phyloP scores from a whole-genome alignment of 2,329 filamentous ascomycete genomes.

The Fusarium brevicatenulatum region DNA sequence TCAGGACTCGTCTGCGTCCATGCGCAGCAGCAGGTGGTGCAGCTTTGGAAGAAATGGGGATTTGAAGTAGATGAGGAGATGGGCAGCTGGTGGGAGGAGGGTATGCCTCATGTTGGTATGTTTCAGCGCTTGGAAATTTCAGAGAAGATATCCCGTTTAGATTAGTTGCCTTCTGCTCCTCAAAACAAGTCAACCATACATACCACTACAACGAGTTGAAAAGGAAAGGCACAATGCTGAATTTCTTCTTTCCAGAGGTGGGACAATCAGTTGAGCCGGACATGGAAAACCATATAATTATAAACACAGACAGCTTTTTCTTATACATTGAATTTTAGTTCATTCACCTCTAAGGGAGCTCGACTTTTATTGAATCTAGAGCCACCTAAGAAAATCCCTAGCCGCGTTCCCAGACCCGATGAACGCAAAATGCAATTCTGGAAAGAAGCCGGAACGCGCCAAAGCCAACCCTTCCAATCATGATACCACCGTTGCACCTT shows the following conservation, averaged over 20 bases:
- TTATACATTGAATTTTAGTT: conserved; percentile 39
- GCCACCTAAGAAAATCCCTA: conserved; percentile 56
- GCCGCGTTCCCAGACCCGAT: conserved; percentile 57
- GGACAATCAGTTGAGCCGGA: not conserved
- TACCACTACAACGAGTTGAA: not conserved
- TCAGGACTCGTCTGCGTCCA: conserved; percentile 81
- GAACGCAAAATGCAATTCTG: conserved; percentile 61
- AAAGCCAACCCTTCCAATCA: conserved; percentile 54
- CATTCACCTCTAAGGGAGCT: conserved; percentile 54
- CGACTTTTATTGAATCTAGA: conserved; percentile 58
- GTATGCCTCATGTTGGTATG: conserved; percentile 88
- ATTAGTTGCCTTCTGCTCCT: conserved; percentile 14
- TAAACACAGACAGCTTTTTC: conserved; percentile 8
- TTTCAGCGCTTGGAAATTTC: conserved; percentile 62
- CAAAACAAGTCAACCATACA: not conserved
- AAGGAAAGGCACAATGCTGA: not conserved
- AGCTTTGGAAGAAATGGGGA: conserved; percentile 75
- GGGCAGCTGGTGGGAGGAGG: conserved; percentile 85
- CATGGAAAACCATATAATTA: not conserved
- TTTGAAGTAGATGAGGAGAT: conserved; percentile 78
- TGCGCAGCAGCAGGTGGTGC: conserved; percentile 74
- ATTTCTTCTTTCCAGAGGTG: not conserved
- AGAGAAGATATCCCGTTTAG: conserved; percentile 43
- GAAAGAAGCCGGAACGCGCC: conserved; percentile 59
- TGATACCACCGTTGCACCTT: conserved; percentile 54